These are phyloP conservation scores for Rickenella mellea DNA, from an alignment of 768 basidiomycete species.

Conservation along the genomic window DNA sequence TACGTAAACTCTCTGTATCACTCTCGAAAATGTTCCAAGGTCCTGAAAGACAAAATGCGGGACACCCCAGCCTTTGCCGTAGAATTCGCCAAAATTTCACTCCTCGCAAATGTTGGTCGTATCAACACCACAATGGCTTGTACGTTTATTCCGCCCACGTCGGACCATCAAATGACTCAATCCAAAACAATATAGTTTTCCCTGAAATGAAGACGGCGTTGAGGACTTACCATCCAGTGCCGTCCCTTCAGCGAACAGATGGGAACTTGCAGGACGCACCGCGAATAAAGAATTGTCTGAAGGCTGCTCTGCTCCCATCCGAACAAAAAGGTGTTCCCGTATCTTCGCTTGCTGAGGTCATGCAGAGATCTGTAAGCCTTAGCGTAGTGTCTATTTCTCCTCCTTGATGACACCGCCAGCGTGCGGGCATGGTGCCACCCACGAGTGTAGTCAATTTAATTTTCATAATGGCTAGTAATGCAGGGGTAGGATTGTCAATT, in stretches of 20 bases:
- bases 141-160: conserved; percentile 25
- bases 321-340: conserved; percentile 61
- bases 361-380: conserved; percentile 50
- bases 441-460: conserved; percentile 83
- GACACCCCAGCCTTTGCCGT: conserved; percentile 48
- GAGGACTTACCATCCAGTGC: conserved; percentile 71
- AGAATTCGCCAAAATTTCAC: conserved; percentile 66
- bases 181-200: conserved; percentile 39
- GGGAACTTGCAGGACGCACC: conserved; percentile 73
- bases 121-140: conserved; percentile 81
- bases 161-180: background rate
- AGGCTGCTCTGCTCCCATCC: conserved; percentile 64
- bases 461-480: conserved; percentile 74
- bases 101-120: conserved; percentile 71
- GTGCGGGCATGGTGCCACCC: conserved; percentile 54
- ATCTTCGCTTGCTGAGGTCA: conserved; percentile 65
- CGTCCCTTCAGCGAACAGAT: conserved; percentile 56
- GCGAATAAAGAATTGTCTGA: conserved; percentile 68
- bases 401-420: conserved; percentile 25
- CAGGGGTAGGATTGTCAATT: conserved; percentile 42
- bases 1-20: conserved; percentile 38
- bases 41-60: conserved; percentile 62
- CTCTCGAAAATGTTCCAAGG: conserved; percentile 60
- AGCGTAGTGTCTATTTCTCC: conserved; percentile 4
- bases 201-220: conserved; percentile 73